Percentiles rank a stretch among this genome's conserved stretches.
phyloP scores from a whole-genome alignment of 2,329 filamentous ascomycete species.

The Byssothecium circinans region DNA sequence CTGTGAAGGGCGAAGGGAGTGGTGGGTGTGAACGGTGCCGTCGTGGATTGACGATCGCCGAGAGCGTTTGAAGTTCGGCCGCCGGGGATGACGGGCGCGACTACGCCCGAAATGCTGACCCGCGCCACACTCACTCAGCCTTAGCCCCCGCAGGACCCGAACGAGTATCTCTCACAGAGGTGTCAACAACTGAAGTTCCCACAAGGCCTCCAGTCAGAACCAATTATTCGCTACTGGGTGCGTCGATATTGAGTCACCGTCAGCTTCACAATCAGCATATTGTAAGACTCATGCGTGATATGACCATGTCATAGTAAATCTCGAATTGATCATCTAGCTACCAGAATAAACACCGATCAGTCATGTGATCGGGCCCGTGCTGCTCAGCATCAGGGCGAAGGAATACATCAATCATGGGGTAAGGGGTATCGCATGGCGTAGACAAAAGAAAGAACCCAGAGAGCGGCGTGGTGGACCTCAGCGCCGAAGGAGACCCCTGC shows the following conservation, averaged over 20 bases:
- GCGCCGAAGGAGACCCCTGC: conserved; percentile 6
- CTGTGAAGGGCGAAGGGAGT: neutral
- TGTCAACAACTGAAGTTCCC: too few relatives aligned
- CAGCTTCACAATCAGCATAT: too few relatives aligned
- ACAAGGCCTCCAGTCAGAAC: too few relatives aligned
- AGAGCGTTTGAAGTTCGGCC: conserved; percentile 21
- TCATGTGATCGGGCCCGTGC: conserved; percentile 7
- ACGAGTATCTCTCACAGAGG: too few relatives aligned
- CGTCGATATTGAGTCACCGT: too few relatives aligned
- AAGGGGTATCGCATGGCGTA: conserved; percentile 32
- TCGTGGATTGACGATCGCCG: conserved; percentile 18
- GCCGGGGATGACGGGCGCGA: conserved; percentile 9
- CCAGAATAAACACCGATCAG: neutral
- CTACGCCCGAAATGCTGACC: conserved; percentile 16
- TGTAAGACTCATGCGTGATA: too few relatives aligned
- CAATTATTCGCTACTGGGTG: too few relatives aligned
- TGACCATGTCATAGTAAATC: neutral
- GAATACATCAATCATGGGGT: conserved; percentile 20
- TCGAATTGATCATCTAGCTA: neutral
- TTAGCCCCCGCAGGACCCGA: too few relatives aligned
- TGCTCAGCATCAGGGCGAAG: conserved; percentile 8
- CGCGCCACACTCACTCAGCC: conserved; percentile 21
- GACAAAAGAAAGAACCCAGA: conserved; percentile 23
- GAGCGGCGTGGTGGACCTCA: conserved; percentile 3
- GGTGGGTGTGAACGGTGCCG: too few relatives aligned